phyloP scores from a whole-genome alignment of 768 basidiomycete species.

The Atractiella rhizophila region DNA sequence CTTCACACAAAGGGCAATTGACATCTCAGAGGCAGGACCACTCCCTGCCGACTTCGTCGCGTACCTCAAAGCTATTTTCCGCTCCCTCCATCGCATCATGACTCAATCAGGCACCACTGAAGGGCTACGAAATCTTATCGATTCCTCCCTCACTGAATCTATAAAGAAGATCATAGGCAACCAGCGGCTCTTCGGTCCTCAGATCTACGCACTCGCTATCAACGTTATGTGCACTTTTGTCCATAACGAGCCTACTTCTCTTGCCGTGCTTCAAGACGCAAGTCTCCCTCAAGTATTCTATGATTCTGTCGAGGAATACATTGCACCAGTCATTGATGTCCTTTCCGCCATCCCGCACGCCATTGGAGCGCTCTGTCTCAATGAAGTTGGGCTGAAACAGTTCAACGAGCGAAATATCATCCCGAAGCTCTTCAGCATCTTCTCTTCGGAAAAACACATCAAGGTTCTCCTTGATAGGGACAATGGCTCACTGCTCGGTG shows the following conservation, averaged over 20 bases:
- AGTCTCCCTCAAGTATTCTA: conserved; percentile 75
- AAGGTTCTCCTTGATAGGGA: conserved; percentile 76
- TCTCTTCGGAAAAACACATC: conserved; percentile 58
- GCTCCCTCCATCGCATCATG: conserved; percentile 93
- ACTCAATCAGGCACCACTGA: conserved; percentile 80
- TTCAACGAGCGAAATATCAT: conserved; percentile 53
- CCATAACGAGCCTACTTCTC: conserved; percentile 91
- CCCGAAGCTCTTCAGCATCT: conserved; percentile 56
- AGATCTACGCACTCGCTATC: conserved; percentile 40
- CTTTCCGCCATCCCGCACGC: conserved; percentile 56
- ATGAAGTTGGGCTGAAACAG: conserved; percentile 62
- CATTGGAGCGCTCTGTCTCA: conserved; percentile 83
- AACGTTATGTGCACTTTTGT: conserved; percentile 50
- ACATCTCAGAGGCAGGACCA: conserved; percentile 30
- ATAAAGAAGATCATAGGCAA: conserved; percentile 69
- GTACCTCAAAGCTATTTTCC: conserved; percentile 66
- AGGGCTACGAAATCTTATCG: conserved; percentile 76
- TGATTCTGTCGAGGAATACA: conserved; percentile 50
- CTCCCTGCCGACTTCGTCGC: conserved; percentile 48
- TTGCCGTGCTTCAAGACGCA: conserved; percentile 74
- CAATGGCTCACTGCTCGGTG: conserved; percentile 65
- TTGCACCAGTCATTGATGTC: conserved; percentile 74
- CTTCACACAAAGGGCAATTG: conserved; percentile 4
- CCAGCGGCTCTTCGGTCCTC: conserved; percentile 58
- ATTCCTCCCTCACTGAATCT: conserved; percentile 57